phyloP scores from a whole-genome alignment of 768 basidiomycete genomes.

The Pisolithus microcarpus region DNA sequence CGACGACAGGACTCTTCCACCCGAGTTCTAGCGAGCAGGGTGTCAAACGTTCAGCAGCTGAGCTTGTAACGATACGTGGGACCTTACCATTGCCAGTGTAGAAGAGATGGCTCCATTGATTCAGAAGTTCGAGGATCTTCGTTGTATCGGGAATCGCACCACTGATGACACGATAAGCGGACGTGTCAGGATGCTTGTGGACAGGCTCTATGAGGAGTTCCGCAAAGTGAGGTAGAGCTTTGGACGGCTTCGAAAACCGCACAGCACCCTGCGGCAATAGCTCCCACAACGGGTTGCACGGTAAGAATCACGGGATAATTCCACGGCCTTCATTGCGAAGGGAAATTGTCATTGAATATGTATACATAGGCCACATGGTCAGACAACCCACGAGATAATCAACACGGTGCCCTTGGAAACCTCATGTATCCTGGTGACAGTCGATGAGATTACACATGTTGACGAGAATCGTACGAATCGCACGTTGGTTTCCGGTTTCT shows the following conservation, averaged over 20 bases:
- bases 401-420: slow-evolving; percentile 56
- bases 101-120: slow-evolving; percentile 29
- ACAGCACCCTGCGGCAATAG: slow-evolving; percentile 70
- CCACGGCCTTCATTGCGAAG: slow-evolving; percentile 43
- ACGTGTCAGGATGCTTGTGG: slow-evolving; percentile 47
- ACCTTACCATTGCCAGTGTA: slow-evolving; percentile 31
- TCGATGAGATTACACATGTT: neutral
- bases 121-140: slow-evolving; percentile 17
- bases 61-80: slow-evolving; percentile 18
- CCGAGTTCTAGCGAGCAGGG: slow-evolving; percentile 27
- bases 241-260: slow-evolving; percentile 60
- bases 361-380: neutral
- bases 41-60: slow-evolving; percentile 27
- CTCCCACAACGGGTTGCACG: slow-evolving; percentile 56
- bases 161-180: slow-evolving; percentile 47
- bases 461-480: neutral
- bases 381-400: slow-evolving; percentile 47
- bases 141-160: slow-evolving; percentile 37
- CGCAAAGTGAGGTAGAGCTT: slow-evolving; percentile 41
- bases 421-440: slow-evolving; percentile 33
- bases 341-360: neutral
- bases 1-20: slow-evolving; percentile 40
- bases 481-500: slow-evolving; percentile 43
- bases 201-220: slow-evolving; percentile 46
- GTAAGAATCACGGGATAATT: slow-evolving; percentile 55